phyloP scores from a whole-genome alignment of 371 early-diverging fungal species.

The Chytridium lagenaria region DNA sequence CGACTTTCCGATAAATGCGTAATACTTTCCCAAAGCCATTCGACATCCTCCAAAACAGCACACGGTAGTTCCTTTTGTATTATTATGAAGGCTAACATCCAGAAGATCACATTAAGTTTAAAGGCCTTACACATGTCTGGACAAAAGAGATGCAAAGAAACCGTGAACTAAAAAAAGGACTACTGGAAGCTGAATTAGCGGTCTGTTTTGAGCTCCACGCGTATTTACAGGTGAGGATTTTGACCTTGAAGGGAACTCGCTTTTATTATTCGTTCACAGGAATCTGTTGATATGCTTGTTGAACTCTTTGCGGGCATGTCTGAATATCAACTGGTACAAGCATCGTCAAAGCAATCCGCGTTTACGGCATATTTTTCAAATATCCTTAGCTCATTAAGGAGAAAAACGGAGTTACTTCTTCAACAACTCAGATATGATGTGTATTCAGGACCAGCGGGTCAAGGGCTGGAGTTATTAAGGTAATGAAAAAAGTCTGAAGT shows the following conservation, averaged over 20 bases:
- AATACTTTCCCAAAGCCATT: neutral
- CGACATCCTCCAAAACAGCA: too few relatives aligned
- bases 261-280: neutral
- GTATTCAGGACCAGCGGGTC: neutral
- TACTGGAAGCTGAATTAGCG: neutral
- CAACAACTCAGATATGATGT: neutral
- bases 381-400: neutral
- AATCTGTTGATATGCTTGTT: neutral
- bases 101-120: neutral
- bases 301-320: neutral
- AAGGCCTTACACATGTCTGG: neutral
- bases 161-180: neutral
- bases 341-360: neutral
- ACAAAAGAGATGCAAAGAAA: neutral
- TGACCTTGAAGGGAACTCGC: neutral
- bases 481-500: too few relatives aligned
- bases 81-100: too few relatives aligned
- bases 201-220: neutral
- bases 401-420: neutral
- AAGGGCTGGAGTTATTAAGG: neutral
- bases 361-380: neutral
- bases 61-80: too few relatives aligned
- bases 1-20: neutral
- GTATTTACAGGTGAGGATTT: neutral
- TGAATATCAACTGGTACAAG: neutral